These are phyloP conservation scores for Orbilia javanica DNA, from an alignment of 2,329 filamentous ascomycete genomes.

Conservation along the genomic window DNA sequence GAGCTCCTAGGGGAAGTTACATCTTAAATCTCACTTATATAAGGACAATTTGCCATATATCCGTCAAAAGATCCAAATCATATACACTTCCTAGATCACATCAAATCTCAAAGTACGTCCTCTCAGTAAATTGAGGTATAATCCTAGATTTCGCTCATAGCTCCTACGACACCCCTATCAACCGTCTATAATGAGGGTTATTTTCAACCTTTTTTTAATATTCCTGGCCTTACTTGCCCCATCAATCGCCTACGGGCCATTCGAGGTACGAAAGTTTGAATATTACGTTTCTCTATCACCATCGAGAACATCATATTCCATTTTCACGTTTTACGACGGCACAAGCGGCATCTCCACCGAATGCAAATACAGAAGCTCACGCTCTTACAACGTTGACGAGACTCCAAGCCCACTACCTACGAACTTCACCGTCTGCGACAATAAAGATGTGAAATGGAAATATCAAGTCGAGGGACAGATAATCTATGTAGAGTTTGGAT, in stretches of 20 bases:
- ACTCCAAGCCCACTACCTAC: constrained; percentile 24
- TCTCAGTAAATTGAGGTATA: not conserved
- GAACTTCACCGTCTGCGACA: constrained; percentile 19
- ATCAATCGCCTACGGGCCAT: constrained; percentile 36
- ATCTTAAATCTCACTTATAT: not conserved
- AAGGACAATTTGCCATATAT: not conserved
- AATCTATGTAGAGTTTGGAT: constrained; percentile 49
- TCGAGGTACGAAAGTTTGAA: constrained; percentile 42
- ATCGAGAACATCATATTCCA: constrained; percentile 40
- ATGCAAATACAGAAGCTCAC: constrained; percentile 40
- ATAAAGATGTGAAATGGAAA: constrained; percentile 50
- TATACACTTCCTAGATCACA: not conserved
- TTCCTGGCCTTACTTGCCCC: constrained; percentile 9
- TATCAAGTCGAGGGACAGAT: constrained; percentile 32
- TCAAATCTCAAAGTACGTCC: not conserved
- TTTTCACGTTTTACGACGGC: constrained; percentile 43
- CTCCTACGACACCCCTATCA: not conserved
- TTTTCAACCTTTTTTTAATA: not conserved
- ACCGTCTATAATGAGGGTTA: constrained; percentile 13
- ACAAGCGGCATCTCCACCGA: constrained; percentile 25
- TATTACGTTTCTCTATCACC: constrained; percentile 50
- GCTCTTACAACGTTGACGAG: not conserved
- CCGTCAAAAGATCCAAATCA: not conserved
- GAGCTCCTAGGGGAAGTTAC: not conserved
- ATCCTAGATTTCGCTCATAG: not conserved